Conservation (phyloP, 768 basidiomycete genomes). For the Russula compacta region DNA sequence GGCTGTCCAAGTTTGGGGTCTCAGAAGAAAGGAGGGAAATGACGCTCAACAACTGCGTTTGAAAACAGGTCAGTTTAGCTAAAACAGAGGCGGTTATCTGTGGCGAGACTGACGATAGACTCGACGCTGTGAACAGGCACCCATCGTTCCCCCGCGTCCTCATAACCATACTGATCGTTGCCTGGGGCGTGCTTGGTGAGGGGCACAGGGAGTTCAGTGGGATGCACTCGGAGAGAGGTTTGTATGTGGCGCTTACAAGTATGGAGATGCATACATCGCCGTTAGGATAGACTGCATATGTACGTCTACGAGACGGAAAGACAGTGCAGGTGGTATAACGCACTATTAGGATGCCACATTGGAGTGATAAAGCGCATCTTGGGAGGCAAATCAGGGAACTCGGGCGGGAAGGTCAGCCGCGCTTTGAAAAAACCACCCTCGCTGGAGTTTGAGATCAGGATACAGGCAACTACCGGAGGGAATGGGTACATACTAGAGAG, state of each 20-base stretch:
- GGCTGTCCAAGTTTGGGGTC: constrained; percentile 83
- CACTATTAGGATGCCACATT: constrained; percentile 98
- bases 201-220: not conserved
- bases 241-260: constrained; percentile 41
- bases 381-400: constrained; percentile 86
- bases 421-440: constrained; percentile 97
- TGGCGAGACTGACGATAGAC: constrained; percentile 62
- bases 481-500: constrained; percentile 65
- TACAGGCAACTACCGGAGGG: not conserved
- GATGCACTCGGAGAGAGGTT: constrained; percentile 3
- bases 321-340: constrained; percentile 23
- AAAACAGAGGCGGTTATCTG: not conserved
- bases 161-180: constrained; percentile 94
- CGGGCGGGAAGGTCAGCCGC: constrained; percentile 76
- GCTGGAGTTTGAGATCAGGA: constrained; percentile 35
- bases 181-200: constrained; percentile 76
- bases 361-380: constrained; percentile 94
- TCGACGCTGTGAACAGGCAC: constrained; percentile 95
- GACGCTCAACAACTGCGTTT: constrained; percentile 77
- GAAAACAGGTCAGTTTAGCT: not conserved
- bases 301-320: not conserved
- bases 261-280: constrained; percentile 96
- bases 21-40: constrained; percentile 93
- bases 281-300: constrained; percentile 71
- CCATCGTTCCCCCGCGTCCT: constrained; percentile 96